Evolutionary conservation across 1,139 yeast species (phyloP).

Genomic region (Kurtzmaniella quercitrusa): DNA sequence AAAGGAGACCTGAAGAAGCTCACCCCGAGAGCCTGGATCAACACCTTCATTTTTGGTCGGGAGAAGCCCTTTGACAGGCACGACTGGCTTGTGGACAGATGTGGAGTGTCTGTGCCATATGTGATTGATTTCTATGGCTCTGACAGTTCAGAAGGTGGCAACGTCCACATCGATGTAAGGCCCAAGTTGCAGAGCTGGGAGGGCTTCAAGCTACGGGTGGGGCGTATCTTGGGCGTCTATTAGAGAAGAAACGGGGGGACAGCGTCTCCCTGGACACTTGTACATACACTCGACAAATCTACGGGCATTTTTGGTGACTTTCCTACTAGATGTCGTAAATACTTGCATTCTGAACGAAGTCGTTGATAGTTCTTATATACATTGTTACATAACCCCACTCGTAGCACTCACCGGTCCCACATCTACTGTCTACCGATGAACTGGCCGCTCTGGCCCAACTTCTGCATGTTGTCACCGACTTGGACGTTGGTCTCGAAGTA

Average conservation of each 20-base stretch:
- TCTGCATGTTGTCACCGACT: conserved; percentile 90
- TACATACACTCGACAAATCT: too few relatives aligned
- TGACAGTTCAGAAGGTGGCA: conserved; percentile 47
- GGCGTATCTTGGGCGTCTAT: conserved; percentile 52
- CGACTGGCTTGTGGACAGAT: conserved; percentile 89
- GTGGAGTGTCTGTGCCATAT: conserved; percentile 80
- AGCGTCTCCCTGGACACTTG: too few relatives aligned
- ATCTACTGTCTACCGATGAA: conserved; percentile 45
- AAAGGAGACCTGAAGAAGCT: conserved; percentile 82
- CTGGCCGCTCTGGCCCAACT: conserved; percentile 57
- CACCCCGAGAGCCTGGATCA: conserved; percentile 87
- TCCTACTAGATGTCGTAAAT: conserved; percentile 4
- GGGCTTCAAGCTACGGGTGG: conserved; percentile 68
- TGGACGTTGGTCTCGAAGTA: conserved; percentile 94
- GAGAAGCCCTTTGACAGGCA: conserved; percentile 91
- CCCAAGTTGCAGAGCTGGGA: conserved; percentile 82
- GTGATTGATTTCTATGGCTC: conserved; percentile 83
- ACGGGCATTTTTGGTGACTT: too few relatives aligned
- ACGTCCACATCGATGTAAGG: conserved; percentile 81
- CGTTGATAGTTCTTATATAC: conserved; percentile 5
- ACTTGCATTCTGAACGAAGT: background rate
- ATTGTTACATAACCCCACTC: background rate
- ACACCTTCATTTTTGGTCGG: conserved; percentile 55
- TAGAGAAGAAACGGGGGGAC: conserved; percentile 1
- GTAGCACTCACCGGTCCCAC: background rate